These are phyloP conservation scores for Parastagonospora avenae DNA, from an alignment of 2,329 filamentous ascomycete genomes.

Conservation along the genomic window DNA sequence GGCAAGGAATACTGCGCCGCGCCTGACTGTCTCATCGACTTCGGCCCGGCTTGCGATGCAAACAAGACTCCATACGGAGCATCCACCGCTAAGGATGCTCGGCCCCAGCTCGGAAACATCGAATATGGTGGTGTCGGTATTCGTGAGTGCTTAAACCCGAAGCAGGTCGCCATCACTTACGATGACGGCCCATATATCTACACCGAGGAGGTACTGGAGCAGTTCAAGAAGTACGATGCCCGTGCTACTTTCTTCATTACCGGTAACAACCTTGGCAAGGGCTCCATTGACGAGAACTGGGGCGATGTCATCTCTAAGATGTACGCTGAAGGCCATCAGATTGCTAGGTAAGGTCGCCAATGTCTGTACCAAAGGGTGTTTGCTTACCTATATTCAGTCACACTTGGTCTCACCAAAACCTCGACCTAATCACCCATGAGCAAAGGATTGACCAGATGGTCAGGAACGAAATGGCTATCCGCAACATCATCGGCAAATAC, in stretches of 20 bases:
- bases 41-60: conserved; percentile 64
- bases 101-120: conserved; percentile 59
- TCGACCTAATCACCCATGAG: conserved; percentile 49
- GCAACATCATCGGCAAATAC: conserved; percentile 60
- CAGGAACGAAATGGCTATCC: conserved; percentile 61
- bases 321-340: conserved; percentile 61
- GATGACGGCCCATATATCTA: conserved; percentile 70
- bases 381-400: conserved; percentile 47
- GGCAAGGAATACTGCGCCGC: conserved; percentile 61
- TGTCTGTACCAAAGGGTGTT: too few species aligned
- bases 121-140: conserved; percentile 64
- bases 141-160: conserved; percentile 57
- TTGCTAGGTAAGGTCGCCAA: conserved; percentile 45
- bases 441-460: conserved; percentile 56
- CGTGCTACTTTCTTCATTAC: conserved; percentile 72
- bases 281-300: conserved; percentile 61
- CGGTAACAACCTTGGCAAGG: conserved; percentile 62
- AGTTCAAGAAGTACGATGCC: conserved; percentile 62
- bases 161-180: conserved; percentile 69
- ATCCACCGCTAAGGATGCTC: conserved; percentile 58
- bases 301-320: conserved; percentile 60
- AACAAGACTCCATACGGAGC: conserved; percentile 60
- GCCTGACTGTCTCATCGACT: conserved; percentile 66
- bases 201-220: conserved; percentile 64
- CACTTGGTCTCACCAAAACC: conserved; percentile 60